These are phyloP conservation scores for Heterobasidion occidentale DNA, from an alignment of 1,284 basidiomycete genomes.

Conservation along the genomic window DNA sequence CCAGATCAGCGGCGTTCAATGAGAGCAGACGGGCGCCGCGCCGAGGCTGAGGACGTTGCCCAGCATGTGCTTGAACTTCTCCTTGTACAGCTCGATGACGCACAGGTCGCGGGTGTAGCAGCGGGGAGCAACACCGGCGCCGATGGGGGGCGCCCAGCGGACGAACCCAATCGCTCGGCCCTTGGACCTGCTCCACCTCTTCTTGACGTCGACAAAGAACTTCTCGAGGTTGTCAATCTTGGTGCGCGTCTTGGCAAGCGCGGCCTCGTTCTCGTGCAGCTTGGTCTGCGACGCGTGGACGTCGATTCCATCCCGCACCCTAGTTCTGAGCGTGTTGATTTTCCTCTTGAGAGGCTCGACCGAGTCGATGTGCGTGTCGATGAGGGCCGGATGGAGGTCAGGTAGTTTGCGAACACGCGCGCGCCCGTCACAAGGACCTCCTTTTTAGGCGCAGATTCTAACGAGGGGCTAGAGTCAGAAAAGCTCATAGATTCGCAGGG, in stretches of 20 bases:
- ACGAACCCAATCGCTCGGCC: slow-evolving; percentile 22
- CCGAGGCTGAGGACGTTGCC: slow-evolving; percentile 26
- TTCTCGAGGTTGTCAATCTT: slow-evolving; percentile 13
- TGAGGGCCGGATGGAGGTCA: slow-evolving; percentile 23
- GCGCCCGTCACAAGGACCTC: slow-evolving; percentile 30
- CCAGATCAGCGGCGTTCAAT: slow-evolving; percentile 4
- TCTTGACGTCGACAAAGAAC: slow-evolving; percentile 17
- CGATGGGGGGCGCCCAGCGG: slow-evolving; percentile 21
- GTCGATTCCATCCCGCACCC: background rate
- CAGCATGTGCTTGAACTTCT: slow-evolving; percentile 18
- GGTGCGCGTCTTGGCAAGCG: slow-evolving; percentile 6
- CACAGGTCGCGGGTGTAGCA: slow-evolving; percentile 23
- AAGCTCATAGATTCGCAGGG: slow-evolving; percentile 13
- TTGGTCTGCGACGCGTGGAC: slow-evolving; percentile 8
- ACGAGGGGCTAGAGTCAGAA: slow-evolving; percentile 16
- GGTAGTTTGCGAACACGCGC: slow-evolving; percentile 22
- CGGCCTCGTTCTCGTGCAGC: slow-evolving; percentile 12
- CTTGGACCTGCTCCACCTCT: slow-evolving; percentile 16
- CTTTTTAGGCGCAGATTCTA: slow-evolving; percentile 21
- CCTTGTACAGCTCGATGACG: slow-evolving; percentile 23
- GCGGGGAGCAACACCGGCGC: slow-evolving; percentile 14
- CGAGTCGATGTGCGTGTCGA: slow-evolving; percentile 18
- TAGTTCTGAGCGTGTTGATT: background rate
- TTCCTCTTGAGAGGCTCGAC: background rate
- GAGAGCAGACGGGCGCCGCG: slow-evolving; percentile 13